Conservation (phyloP, 805 yeast species). For the Saturnispora dispora region DNA sequence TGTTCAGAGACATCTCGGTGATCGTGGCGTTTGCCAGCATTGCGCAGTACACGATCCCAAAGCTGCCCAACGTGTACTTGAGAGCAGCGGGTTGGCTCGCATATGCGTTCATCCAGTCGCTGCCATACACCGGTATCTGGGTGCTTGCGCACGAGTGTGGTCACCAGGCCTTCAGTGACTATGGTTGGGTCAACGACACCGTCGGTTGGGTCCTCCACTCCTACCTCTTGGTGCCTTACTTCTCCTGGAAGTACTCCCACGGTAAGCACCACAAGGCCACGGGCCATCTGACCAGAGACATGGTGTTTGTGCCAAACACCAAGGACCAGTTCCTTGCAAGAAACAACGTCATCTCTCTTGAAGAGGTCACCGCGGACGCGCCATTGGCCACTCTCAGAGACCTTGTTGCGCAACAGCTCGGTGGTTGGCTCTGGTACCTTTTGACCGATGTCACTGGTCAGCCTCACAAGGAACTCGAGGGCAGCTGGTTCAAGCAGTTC, state of each 20-base stretch:
- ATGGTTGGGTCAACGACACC: conserved; percentile 61
- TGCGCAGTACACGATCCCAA: conserved; percentile 47
- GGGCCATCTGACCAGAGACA: conserved; percentile 73
- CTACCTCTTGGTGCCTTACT: conserved; percentile 70
- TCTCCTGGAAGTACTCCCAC: conserved; percentile 80
- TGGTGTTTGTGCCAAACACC: conserved; percentile 74
- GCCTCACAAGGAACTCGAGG: conserved; percentile 34
- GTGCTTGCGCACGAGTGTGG: conserved; percentile 89
- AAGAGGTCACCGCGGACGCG: conserved; percentile 62
- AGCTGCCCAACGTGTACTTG: conserved; percentile 32
- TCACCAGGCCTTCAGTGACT: conserved; percentile 75
- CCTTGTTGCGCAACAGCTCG: conserved; percentile 59
- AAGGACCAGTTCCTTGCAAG: conserved; percentile 41
- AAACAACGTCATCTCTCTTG: conserved; percentile 26
- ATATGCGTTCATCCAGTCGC: conserved; percentile 48
- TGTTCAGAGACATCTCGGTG: conserved; percentile 52
- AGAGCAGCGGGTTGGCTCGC: conserved; percentile 53
- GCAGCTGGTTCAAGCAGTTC: conserved; percentile 29
- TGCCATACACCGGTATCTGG: conserved; percentile 75
- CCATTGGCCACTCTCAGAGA: conserved; percentile 54
- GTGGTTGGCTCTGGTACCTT: conserved; percentile 68
- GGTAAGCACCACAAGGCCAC: conserved; percentile 88
- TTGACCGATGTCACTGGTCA: conserved; percentile 73
- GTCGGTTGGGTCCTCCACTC: conserved; percentile 84
- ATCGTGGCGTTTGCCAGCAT: conserved; percentile 41